These are phyloP conservation scores for Penicillium psychrosexuale DNA, from an alignment of 2,329 filamentous ascomycete genomes.

Conservation along the genomic window DNA sequence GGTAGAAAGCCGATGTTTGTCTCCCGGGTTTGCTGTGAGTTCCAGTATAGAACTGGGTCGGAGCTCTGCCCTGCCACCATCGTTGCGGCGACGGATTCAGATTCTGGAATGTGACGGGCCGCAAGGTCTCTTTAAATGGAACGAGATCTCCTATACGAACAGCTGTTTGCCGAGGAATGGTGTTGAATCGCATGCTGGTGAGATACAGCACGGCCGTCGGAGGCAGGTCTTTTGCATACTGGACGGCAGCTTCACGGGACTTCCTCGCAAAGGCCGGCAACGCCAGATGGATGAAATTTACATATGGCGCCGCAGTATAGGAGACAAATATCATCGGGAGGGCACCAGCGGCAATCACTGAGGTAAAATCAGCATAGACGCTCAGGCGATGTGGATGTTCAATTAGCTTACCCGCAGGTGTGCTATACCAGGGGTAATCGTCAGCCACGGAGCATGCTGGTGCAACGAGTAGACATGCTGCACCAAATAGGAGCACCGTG, in stretches of 20 bases:
- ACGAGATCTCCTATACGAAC: slow-evolving; percentile 44
- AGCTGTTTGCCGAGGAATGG: slow-evolving; percentile 42
- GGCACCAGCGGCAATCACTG: slow-evolving; percentile 59
- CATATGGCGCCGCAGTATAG: slow-evolving; percentile 66
- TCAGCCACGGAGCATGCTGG: slow-evolving; percentile 55
- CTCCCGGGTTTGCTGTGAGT: slow-evolving; percentile 38
- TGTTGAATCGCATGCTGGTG: slow-evolving; percentile 47
- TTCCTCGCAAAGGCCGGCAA: slow-evolving; percentile 64
- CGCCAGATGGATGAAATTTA: slow-evolving; percentile 67
- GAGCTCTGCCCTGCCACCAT: slow-evolving; percentile 39
- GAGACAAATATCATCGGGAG: slow-evolving; percentile 64
- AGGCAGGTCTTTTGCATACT: slow-evolving; percentile 46
- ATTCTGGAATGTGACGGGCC: slow-evolving; percentile 44
- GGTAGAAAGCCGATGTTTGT: slow-evolving; percentile 40
- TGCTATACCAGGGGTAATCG: slow-evolving; percentile 43
- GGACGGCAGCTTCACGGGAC: slow-evolving; percentile 50
- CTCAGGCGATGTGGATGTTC: not conserved
- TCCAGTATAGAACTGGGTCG: slow-evolving; percentile 40
- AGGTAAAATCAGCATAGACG: not conserved
- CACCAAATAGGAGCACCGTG: slow-evolving; percentile 65
- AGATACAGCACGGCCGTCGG: slow-evolving; percentile 44
- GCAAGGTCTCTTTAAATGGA: slow-evolving; percentile 33
- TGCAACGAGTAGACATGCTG: slow-evolving; percentile 63
- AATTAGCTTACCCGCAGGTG: slow-evolving; percentile 39
- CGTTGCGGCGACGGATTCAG: slow-evolving; percentile 33